Evolutionary conservation across 2,329 filamentous ascomycete species (phyloP).

Genomic region (Emergomyces orientalis): DNA sequence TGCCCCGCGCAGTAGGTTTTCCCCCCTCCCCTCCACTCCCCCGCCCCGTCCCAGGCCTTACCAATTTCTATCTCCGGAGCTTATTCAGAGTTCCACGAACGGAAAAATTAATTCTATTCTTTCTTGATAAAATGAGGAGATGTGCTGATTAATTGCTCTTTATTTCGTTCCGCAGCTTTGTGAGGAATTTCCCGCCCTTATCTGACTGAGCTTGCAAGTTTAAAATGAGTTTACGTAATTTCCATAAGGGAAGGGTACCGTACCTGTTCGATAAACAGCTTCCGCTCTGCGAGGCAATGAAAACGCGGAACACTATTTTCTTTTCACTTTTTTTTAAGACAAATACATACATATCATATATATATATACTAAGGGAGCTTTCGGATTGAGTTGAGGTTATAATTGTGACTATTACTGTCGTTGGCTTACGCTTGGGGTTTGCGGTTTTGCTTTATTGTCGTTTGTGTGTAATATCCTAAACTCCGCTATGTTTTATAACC

Average conservation of each 20-base stretch:
- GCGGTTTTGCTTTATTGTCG: too few relatives aligned
- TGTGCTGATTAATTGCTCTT: background rate
- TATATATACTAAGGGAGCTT: too few relatives aligned
- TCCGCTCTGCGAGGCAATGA: too few relatives aligned
- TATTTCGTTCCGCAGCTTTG: slow-evolving; percentile 24
- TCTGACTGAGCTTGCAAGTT: slow-evolving; percentile 15
- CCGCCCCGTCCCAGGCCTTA: background rate
- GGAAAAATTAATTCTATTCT: background rate
- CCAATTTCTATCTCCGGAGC: background rate
- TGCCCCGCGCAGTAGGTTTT: slow-evolving; percentile 56
- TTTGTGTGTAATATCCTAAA: too few relatives aligned
- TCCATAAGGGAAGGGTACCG: background rate
- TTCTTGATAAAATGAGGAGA: background rate
- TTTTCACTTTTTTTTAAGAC: too few relatives aligned
- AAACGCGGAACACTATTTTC: too few relatives aligned
- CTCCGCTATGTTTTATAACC: background rate
- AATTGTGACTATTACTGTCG: too few relatives aligned
- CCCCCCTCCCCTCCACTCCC: background rate
- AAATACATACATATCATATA: too few relatives aligned
- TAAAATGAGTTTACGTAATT: background rate
- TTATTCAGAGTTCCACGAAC: background rate
- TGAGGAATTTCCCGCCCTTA: slow-evolving; percentile 33
- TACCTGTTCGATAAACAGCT: background rate
- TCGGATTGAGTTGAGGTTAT: too few relatives aligned
- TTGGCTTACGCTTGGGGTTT: too few relatives aligned